Evolutionary conservation across 1,284 basidiomycete genomes (phyloP).

Genomic region (Microbotryum saponariae): DNA sequence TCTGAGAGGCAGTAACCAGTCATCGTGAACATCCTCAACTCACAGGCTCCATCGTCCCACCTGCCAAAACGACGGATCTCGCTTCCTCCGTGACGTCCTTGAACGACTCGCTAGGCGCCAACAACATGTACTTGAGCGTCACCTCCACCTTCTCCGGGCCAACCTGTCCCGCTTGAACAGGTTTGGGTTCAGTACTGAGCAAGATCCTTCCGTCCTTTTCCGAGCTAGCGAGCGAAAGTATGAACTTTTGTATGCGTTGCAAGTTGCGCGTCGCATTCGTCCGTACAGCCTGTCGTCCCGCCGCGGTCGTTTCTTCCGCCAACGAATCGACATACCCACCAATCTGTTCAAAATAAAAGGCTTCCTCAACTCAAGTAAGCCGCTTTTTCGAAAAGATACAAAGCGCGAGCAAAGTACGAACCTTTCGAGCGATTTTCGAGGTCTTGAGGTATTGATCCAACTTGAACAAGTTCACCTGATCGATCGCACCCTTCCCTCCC

Average conservation of each 20-base stretch:
- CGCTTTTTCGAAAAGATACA: too few species aligned
- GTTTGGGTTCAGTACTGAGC: slow-evolving; percentile 30
- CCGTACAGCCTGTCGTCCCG: slow-evolving; percentile 49
- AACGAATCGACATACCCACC: slow-evolving; percentile 30
- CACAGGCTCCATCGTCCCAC: slow-evolving; percentile 96
- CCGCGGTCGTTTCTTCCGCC: slow-evolving; percentile 49
- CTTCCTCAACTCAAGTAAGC: too few species aligned
- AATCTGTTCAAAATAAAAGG: slow-evolving; percentile 39
- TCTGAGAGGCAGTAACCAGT: background rate
- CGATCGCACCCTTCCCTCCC: slow-evolving; percentile 34
- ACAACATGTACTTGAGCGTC: slow-evolving; percentile 79
- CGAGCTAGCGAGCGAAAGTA: slow-evolving; percentile 70
- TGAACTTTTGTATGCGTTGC: slow-evolving; percentile 74
- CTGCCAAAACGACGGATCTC: slow-evolving; percentile 76
- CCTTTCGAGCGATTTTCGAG: slow-evolving; percentile 64
- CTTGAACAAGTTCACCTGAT: slow-evolving; percentile 46
- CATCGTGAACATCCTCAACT: slow-evolving; percentile 20
- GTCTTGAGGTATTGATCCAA: slow-evolving; percentile 73
- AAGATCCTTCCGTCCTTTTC: slow-evolving; percentile 60
- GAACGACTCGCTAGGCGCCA: slow-evolving; percentile 89
- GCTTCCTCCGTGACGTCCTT: slow-evolving; percentile 70
- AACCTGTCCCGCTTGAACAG: background rate
- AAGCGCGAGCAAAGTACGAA: slow-evolving; percentile 6
- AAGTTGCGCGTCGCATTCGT: slow-evolving; percentile 49
- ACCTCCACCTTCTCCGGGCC: slow-evolving; percentile 38